phyloP scores from a whole-genome alignment of 164 flowering plant genomes.

The Piper longum region DNA sequence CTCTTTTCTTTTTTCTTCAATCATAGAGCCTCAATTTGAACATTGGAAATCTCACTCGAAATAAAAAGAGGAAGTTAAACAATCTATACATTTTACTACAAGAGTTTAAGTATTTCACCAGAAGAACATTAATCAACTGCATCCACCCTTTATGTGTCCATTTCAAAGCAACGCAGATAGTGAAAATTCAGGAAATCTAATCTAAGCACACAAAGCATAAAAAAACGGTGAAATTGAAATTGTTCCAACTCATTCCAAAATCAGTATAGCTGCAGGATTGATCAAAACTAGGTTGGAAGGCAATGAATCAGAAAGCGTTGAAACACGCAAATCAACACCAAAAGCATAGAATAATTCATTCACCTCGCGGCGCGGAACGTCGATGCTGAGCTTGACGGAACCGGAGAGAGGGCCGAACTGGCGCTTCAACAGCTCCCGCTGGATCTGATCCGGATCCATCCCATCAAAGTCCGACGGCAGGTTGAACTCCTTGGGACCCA shows the following conservation, averaged over 20 bases:
- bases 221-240: background rate
- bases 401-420: conserved; percentile 57
- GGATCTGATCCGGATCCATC: conserved; percentile 35
- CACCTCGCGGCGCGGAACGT: conserved; percentile 49
- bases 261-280: no score
- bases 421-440: conserved; percentile 57
- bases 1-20: no score
- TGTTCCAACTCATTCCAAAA: background rate
- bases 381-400: conserved; percentile 80
- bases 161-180: background rate
- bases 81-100: no score
- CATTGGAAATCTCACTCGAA: no score
- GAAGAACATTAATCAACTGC: no score
- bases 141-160: no score
- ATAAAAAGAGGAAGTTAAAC: no score
- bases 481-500: conserved; percentile 24
- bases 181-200: background rate
- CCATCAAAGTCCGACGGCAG: conserved; percentile 49
- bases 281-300: no score
- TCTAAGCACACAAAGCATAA: background rate
- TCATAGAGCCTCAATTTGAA: no score
- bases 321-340: background rate
- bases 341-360: background rate
- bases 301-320: background rate
- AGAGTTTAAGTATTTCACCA: no score